These are phyloP conservation scores for Neodidymelliopsis sp. DNA, from an alignment of 2,329 filamentous ascomycete species.

Conservation along the genomic window DNA sequence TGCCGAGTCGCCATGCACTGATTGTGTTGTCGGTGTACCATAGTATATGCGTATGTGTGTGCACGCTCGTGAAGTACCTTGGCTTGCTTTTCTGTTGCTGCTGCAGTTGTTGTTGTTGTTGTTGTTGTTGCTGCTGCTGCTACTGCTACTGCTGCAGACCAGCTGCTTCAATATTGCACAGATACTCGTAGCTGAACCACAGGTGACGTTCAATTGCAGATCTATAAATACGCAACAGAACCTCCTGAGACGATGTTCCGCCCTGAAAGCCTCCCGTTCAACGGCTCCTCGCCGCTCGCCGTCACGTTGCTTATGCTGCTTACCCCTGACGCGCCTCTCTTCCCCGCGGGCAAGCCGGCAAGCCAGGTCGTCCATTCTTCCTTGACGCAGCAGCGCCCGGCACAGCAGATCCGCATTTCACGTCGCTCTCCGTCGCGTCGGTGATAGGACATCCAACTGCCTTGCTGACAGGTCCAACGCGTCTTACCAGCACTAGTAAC, in stretches of 20 bases:
- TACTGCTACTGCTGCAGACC: no score
- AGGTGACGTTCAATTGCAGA: constrained; percentile 12
- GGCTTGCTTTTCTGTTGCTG: neutral
- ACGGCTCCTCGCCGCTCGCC: constrained; percentile 12
- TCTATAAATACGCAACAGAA: constrained; percentile 17
- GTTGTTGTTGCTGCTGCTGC: no score
- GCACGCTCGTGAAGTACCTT: neutral
- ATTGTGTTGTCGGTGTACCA: neutral
- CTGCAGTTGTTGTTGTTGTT: no score
- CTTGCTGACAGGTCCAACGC: constrained; percentile 33
- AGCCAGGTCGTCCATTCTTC: constrained; percentile 7
- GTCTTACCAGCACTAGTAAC: constrained; percentile 22
- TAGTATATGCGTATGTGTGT: no score
- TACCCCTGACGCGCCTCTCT: constrained; percentile 14
- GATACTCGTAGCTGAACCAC: no score
- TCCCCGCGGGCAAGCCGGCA: constrained; percentile 12
- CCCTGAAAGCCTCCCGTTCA: constrained; percentile 18
- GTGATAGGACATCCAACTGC: constrained; percentile 19
- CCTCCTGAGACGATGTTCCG: constrained; percentile 16
- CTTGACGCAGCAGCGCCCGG: constrained; percentile 7
- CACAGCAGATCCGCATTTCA: constrained; percentile 17
- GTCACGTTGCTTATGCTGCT: constrained; percentile 10
- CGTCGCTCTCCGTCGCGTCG: constrained; percentile 16
- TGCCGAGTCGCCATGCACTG: constrained; percentile 3
- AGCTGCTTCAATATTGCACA: no score